These are phyloP conservation scores for Cicer chorassanicum DNA, from an alignment of 306 rosid species.

Conservation along the genomic window DNA sequence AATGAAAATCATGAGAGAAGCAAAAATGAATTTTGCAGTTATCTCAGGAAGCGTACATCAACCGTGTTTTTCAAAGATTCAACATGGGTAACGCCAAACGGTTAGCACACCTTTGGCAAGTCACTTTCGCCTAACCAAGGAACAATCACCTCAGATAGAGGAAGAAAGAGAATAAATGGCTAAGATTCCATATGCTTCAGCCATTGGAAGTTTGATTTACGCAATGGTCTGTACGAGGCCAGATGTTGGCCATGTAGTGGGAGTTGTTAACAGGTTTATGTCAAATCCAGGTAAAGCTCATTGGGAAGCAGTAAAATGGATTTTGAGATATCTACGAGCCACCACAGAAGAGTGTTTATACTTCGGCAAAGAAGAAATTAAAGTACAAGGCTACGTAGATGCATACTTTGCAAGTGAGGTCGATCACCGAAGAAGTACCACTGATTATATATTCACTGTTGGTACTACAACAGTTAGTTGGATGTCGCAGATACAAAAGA, in stretches of 20 bases:
- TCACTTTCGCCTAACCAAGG: background rate
- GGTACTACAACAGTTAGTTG: no score
- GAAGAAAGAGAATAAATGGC: background rate
- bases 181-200: no score
- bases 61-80: background rate
- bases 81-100: background rate
- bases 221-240: background rate
- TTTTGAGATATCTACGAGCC: no score
- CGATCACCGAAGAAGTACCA: no score
- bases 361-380: no score
- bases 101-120: background rate
- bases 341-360: no score
- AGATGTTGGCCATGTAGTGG: background rate
- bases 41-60: background rate
- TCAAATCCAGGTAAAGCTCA: no score
- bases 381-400: no score
- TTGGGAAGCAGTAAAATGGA: no score
- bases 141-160: background rate
- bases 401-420: no score
- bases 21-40: background rate
- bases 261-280: background rate
- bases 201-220: background rate
- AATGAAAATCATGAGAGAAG: background rate
- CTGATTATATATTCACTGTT: no score
- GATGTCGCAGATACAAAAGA: no score